A percentile compares a stretch with the other conserved stretches of the same genome.
phyloP scores from a whole-genome alignment of 768 basidiomycete species.

The Austroboletus eburneus region DNA sequence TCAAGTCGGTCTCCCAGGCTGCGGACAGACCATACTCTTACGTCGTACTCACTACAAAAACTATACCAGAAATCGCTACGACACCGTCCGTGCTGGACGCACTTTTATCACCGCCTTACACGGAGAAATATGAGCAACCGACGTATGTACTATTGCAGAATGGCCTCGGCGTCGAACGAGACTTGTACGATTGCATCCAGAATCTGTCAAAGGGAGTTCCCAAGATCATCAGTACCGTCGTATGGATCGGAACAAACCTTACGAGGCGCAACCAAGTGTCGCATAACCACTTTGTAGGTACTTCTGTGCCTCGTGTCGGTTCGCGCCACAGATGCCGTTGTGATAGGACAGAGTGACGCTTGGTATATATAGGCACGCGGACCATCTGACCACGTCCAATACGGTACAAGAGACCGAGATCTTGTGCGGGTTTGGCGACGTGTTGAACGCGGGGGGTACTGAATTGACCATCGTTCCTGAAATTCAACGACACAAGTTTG shows the following conservation, averaged over 20 bases:
- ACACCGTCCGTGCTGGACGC: constrained; percentile 56
- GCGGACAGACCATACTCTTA: constrained; percentile 57
- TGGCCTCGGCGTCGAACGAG: constrained; percentile 58
- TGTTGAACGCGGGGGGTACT: constrained; percentile 48
- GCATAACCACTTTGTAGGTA: constrained; percentile 49
- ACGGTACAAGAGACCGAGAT: constrained; percentile 38
- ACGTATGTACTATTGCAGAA: constrained; percentile 67
- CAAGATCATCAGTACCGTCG: constrained; percentile 49
- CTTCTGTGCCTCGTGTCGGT: neutral
- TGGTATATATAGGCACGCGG: constrained; percentile 50
- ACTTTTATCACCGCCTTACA: constrained; percentile 47
- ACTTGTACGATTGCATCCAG: constrained; percentile 53
- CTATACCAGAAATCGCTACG: constrained; percentile 58
- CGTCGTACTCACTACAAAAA: constrained; percentile 68
- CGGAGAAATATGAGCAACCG: constrained; percentile 45
- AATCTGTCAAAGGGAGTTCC: constrained; percentile 41
- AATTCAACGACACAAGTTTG: constrained; percentile 59
- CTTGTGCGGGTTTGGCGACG: constrained; percentile 41
- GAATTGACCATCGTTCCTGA: constrained; percentile 47
- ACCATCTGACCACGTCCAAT: constrained; percentile 40
- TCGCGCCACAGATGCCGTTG: neutral
- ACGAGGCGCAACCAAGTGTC: constrained; percentile 43
- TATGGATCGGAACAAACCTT: constrained; percentile 54
- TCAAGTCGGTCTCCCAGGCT: constrained; percentile 55
- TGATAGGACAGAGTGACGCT: constrained; percentile 40